phyloP scores from a whole-genome alignment of 352 stramenopile genomes.

The Globisporangium viniferum region DNA sequence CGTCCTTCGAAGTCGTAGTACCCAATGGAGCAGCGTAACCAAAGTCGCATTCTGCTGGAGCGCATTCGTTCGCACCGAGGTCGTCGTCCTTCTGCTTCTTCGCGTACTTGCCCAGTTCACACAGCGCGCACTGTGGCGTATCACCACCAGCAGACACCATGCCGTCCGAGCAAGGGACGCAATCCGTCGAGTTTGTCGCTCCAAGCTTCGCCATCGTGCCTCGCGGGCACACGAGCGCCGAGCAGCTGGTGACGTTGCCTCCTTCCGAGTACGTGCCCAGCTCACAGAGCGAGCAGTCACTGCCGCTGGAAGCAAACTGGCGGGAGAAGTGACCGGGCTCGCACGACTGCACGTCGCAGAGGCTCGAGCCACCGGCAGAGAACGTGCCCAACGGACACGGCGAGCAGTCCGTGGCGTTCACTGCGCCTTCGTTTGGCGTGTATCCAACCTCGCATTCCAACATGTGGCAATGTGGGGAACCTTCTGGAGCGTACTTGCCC shows the following conservation, averaged over 20 bases:
- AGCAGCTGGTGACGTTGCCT: conserved; percentile 24
- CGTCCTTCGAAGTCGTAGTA: conserved; percentile 17
- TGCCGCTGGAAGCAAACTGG: conserved; percentile 20
- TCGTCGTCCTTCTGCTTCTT: conserved; percentile 16
- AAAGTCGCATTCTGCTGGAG: conserved; percentile 16
- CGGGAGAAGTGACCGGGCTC: conserved; percentile 24
- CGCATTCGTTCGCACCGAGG: conserved; percentile 26
- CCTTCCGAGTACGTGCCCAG: conserved; percentile 35
- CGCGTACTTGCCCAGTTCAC: conserved; percentile 25
- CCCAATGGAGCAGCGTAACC: conserved; percentile 20
- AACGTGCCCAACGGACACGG: conserved; percentile 32
- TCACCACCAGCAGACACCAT: conserved; percentile 29
- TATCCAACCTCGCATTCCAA: conserved; percentile 30
- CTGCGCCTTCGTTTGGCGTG: conserved; percentile 23
- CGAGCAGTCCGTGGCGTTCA: conserved; percentile 37
- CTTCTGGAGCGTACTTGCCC: conserved; percentile 27
- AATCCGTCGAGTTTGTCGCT: conserved; percentile 29
- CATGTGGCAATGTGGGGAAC: conserved; percentile 24
- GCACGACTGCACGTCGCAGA: conserved; percentile 28
- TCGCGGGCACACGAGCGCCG: conserved; percentile 20
- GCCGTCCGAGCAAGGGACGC: conserved; percentile 25
- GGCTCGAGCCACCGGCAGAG: conserved; percentile 23
- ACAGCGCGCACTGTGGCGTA: conserved; percentile 20
- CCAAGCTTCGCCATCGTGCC: conserved; percentile 31
- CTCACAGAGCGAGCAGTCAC: conserved; percentile 34